phyloP scores from a whole-genome alignment of 139 green algal genomes.

The Dunaliella primolecta region DNA sequence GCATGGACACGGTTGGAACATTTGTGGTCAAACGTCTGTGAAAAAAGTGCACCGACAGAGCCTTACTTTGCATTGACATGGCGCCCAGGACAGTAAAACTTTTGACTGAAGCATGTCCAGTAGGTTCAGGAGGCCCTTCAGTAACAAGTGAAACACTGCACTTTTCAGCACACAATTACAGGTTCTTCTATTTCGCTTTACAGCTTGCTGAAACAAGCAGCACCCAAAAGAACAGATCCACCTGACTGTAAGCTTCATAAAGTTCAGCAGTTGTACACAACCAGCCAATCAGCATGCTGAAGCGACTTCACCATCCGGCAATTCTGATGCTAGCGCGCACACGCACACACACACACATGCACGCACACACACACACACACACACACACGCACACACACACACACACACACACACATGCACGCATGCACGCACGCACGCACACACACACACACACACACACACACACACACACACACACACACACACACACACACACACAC shows the following conservation, averaged over 20 bases:
- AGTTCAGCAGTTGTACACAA: too few species aligned
- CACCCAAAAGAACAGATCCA: too few species aligned
- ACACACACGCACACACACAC: neutral
- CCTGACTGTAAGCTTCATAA: too few species aligned
- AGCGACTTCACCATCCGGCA: too few species aligned
- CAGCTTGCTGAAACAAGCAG: too few species aligned
- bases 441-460: neutral
- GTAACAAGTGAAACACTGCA: neutral
- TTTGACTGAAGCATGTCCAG: neutral
- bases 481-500: neutral
- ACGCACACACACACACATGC: too few species aligned
- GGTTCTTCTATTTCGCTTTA: too few species aligned
- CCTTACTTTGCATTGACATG: neutral
- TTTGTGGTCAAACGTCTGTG: neutral
- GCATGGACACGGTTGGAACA: too few species aligned
- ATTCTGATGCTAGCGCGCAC: too few species aligned
- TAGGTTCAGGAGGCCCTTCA: neutral
- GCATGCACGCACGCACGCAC: neutral
- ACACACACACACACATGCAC: neutral
- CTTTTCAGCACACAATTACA: too few species aligned
- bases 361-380: neutral
- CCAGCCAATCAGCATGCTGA: too few species aligned
- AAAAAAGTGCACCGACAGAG: neutral
- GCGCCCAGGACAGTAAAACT: neutral
- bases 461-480: neutral